Base-by-base conservation (phyloP, 257 asterid species). In the Thymus mandschuricus region DNA sequence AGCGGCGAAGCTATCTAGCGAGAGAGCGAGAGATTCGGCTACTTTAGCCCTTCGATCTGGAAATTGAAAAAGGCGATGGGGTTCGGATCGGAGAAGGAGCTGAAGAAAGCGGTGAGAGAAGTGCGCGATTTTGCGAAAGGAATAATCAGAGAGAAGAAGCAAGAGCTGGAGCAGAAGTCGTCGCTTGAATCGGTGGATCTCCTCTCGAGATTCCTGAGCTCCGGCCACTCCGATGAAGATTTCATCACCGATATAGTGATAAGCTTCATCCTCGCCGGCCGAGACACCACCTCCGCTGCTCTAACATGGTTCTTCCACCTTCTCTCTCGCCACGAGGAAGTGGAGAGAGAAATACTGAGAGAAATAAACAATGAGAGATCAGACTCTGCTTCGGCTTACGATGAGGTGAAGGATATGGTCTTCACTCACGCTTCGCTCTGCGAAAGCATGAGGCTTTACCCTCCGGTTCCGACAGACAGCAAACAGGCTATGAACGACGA, bases 371-470 rank as follows among this genome's bases (percentile, higher is more conserved):
- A 65, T 6, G 82, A 61, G 13, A 68, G 11, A 28, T 28, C 79
- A 1, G 73, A 75, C 48, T 33, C 52, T 5, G 44, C 66, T 28
- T 60, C 79, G 13, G 77, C 68, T 2, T 83, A 81, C 12, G 88
- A 86, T 8, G 88, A 86, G 35, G 84, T 81, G 78, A 86, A 80
- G 64, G 74, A 80, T 41, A 79, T 86, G 87, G 66, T 81, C 2
- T 86, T 84, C 38, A 78, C 38, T 34, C 46, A 41, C 11, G 11
- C 11, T 0, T 78, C 86, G 3, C 77, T 86, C 0, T 82, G 84
- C 12, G 92, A 84, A 45, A 70, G 73, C 66, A 82, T 84, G 87
- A 84, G 89, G 69, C 78, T 86, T 11, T 82, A 86, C 43, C 92
- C 89, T 0, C 88, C 92, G 0, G 87, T 86, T 1, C 92, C 92